Evolutionary conservation across 2,329 filamentous ascomycete species (phyloP), one percentile per base, ranked within the genome.

Genomic region (Herpotrichia juniperi): DNA sequence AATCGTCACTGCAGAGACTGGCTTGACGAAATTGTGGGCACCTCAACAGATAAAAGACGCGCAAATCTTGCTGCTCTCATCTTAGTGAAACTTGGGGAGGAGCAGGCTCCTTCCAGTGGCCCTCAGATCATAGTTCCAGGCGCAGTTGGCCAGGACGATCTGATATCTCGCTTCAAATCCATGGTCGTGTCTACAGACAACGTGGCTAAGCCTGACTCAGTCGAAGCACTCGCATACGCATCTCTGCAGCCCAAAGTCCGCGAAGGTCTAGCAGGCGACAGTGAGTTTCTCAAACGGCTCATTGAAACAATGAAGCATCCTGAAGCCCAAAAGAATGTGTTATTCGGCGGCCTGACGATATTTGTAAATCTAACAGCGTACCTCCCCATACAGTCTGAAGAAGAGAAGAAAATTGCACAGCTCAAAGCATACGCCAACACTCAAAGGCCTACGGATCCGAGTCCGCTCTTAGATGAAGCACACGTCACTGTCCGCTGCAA

Each of bases 361-460:
- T 83, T 97, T 59, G 80, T 86, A 48, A 97, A 97, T 67, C 78
- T 99, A 46, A 96, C 91, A 12, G 81, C 84, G 25, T 97, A 96
- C 69, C 82, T 85, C 34, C 92, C 92, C 6, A 79, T 80, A 7
- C 80, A 93, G 34, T 88, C 91, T 0, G 93, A 97, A 57, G 94
- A 99, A 73, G 89, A 97, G 65, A 94, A 93, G 77, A 91, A 90
- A 67, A 91, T 99, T 78, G 84, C 84, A 5, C 90, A 99, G 71
- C 83, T 99, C 39, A 97, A 96, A 78, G 91, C 92, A 2, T 99
- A 97, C 65, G 94, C 94, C 12, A 91, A 96, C 68, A 89, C 91
- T 0, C 87, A 87, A 4, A 92, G 91, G 65, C 74, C 78, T 1
- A 69, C 79, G 0, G 77, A 81, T 2, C 78, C 83, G 0, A 85